Conservation (phyloP, 495 filamentous ascomycete species). For the Neurospora tetraspora region DNA sequence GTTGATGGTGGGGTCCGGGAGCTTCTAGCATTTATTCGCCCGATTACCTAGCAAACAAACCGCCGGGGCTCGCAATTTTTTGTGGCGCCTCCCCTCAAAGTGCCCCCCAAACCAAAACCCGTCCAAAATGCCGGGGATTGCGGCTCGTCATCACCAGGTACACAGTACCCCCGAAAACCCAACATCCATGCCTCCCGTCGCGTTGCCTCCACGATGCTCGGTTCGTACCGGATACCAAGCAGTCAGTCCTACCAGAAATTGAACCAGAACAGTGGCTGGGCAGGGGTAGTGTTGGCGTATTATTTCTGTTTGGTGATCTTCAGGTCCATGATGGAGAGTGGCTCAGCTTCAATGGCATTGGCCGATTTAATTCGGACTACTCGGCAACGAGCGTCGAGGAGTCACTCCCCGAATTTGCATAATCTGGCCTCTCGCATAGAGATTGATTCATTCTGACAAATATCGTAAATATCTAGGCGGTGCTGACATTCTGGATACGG, state of each 20-base stretch:
- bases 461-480: not conserved
- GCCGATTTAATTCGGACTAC: not conserved
- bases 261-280: not conserved
- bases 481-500: not conserved
- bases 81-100: not conserved
- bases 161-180: not conserved
- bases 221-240: not conserved
- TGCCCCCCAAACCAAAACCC: not conserved
- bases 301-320: not conserved
- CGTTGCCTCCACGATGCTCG: not conserved
- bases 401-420: not conserved
- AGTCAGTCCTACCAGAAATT: not conserved
- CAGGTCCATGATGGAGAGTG: not conserved
- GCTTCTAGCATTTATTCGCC: not conserved
- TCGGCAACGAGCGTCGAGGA: not conserved
- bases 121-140: not conserved
- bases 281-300: not conserved
- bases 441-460: not conserved
- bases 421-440: not conserved
- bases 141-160: not conserved
- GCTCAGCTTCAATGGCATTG: not conserved
- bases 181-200: not conserved
- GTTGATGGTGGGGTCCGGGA: conserved; percentile 15
- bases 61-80: not conserved
- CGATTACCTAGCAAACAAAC: not conserved